A percentile compares a stretch with the other conserved stretches of the same genome.
phyloP scores from a whole-genome alignment of 73 alveolate genomes.

The Paramecium sonneborni region DNA sequence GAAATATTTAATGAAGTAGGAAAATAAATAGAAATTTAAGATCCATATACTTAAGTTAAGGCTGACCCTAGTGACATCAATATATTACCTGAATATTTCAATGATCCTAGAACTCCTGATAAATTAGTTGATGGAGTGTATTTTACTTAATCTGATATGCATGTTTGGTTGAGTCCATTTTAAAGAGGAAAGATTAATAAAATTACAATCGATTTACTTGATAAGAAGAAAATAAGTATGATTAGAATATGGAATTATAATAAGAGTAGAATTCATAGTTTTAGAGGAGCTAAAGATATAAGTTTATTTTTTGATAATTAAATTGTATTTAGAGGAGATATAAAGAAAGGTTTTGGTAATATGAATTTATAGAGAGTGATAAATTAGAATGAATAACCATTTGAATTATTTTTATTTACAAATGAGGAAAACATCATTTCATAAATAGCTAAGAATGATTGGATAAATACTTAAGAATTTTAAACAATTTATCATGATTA shows the following conservation, averaged over 20 bases:
- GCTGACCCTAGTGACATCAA: conserved; percentile 93
- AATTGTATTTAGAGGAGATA: conserved; percentile 78
- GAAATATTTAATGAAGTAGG: conserved; percentile 84
- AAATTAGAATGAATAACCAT: conserved; percentile 71
- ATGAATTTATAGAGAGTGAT: conserved; percentile 23
- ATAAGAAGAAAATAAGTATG: conserved; percentile 69
- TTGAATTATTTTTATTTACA: conserved; percentile 81
- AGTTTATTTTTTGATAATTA: conserved; percentile 68
- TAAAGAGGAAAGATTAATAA: conserved; percentile 81
- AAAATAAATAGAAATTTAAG: conserved; percentile 57
- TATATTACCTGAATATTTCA: conserved; percentile 84
- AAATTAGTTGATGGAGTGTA: conserved; percentile 83
- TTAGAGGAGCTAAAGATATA: conserved; percentile 84
- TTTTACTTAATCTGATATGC: conserved; percentile 83
- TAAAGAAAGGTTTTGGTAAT: conserved; percentile 80
- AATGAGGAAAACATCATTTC: conserved; percentile 69
- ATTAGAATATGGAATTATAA: conserved; percentile 92
- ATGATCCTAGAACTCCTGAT: conserved; percentile 91
- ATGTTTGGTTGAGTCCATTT: conserved; percentile 91
- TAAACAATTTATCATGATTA: conserved; percentile 60
- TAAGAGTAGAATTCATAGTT: conserved; percentile 86
- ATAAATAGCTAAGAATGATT: conserved; percentile 76
- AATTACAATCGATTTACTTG: conserved; percentile 70
- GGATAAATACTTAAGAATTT: conserved; percentile 74
- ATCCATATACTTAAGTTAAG: conserved; percentile 60